Evolutionary conservation across 345 rosid genomes (phyloP), one percentile per base, ranked within the genome.

Genomic region (Hirschfeldia incana): DNA sequence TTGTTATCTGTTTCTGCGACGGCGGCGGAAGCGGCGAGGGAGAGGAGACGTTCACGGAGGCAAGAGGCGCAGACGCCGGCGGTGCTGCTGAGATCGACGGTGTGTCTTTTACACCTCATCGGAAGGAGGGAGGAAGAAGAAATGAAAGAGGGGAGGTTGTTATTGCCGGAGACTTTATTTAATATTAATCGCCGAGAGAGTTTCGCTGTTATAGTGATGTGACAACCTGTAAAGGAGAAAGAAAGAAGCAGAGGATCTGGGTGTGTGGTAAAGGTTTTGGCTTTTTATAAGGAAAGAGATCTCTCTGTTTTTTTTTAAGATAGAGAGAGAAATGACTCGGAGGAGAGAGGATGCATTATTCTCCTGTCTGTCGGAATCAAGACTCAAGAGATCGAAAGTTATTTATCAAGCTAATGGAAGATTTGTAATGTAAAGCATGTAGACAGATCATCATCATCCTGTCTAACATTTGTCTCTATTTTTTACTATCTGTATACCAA

Each of bases 61-160:
- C 98, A 94, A 62, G 98, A 79, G 61, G 97, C 88, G 80, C 98
- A 94, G 76, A 94, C 97, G 78, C 98, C 97, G 73, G 73, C 85
- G 85, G 39, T 72, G 88, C 93, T 85, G 74, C 88, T 91, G 33
- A 46, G 80, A 88, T 94, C 98, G 39, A 72, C 44, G 51, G 74
- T 84, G 69, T 94, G 97, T 58, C 86, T 85, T 75, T 88, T 89
- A 71, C 98, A 94, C 91, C 86, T 94, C 97, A 94, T 94, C 75
- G 75, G 78, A 61, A 15, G n/a, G 33, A 39, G 4, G 8, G 51
- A 42, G 7, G 51, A 42, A 5, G 10, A 65, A 9, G 32, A 53
- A 9, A 26, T 8, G 6, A 10, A 10, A 37, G 10, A 8, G 42
- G 7, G 37, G 37, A 34, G 37, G 7, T 32, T 34, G 37, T 15